A percentile compares a stretch with the other conserved stretches of the same genome.
Conservation (phyloP, 345 rosid genomes). For the Atalantia buxifolia region DNA sequence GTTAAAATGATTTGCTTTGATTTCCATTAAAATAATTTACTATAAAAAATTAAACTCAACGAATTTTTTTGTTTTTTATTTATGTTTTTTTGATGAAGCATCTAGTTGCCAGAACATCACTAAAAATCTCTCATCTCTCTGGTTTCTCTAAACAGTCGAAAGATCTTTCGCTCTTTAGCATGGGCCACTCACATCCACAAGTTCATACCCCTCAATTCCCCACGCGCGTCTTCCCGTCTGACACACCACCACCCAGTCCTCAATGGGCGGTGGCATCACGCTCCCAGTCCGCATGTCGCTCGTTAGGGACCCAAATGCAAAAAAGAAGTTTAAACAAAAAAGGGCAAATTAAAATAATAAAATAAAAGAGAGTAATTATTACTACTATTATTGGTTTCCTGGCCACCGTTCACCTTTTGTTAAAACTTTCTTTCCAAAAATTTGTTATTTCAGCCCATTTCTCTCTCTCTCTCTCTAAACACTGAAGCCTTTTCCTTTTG, state of each 20-base stretch:
- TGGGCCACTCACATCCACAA: neutral
- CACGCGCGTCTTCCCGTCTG: neutral
- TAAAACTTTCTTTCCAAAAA: neutral
- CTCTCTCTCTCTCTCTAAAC: neutral
- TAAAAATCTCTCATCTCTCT: too few species aligned
- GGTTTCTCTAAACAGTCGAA: too few species aligned
- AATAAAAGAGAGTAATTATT: neutral
- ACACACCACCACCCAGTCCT: neutral
- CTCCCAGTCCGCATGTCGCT: too few species aligned
- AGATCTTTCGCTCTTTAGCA: neutral
- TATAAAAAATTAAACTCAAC: too few species aligned
- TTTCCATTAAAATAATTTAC: too few species aligned
- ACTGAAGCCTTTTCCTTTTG: neutral
- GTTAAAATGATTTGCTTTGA: too few species aligned
- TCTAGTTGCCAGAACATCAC: neutral
- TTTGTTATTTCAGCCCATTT: neutral
- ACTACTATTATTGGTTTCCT: constrained; percentile 19
- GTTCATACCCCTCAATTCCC: neutral
- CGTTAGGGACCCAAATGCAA: too few species aligned
- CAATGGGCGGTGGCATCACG: too few species aligned
- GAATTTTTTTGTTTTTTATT: too few species aligned
- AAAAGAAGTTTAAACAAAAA: too few species aligned
- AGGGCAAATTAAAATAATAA: neutral
- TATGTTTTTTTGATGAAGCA: neutral
- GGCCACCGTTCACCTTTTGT: constrained; percentile 14